Evolutionary conservation across 1,139 yeast species (phyloP).

Genomic region (Wickerhamomyces sp.): DNA sequence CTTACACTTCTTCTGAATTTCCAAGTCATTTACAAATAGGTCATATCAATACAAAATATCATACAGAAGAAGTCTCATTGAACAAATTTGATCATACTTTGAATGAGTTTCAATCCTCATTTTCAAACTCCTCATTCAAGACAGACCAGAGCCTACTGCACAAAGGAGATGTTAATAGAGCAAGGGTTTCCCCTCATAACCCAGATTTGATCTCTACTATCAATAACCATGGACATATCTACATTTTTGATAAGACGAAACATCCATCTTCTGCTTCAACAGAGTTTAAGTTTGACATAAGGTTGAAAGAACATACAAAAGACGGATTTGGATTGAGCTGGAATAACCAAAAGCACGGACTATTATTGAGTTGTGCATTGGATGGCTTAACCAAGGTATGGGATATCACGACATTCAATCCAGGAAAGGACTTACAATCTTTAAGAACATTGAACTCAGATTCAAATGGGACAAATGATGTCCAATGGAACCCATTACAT

Average conservation of each 20-base stretch:
- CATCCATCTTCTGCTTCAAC: constrained; percentile 22
- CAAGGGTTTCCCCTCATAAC: constrained; percentile 74
- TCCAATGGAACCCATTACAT: constrained; percentile 58
- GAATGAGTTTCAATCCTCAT: constrained; percentile 17
- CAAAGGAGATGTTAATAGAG: constrained; percentile 68
- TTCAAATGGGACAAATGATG: constrained; percentile 50
- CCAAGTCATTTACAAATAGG: constrained; percentile 60
- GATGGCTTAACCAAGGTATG: constrained; percentile 54
- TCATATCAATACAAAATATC: constrained; percentile 10
- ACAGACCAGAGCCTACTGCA: constrained; percentile 14
- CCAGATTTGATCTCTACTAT: constrained; percentile 70
- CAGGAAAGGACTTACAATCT: constrained; percentile 17
- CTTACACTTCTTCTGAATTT: constrained; percentile 71
- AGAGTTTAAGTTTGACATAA: constrained; percentile 19
- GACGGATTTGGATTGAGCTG: constrained; percentile 66
- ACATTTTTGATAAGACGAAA: constrained; percentile 56
- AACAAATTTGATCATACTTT: constrained; percentile 16
- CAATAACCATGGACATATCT: constrained; percentile 70
- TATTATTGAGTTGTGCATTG: constrained; percentile 55
- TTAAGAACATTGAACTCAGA: constrained; percentile 15
- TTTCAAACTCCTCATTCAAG: constrained; percentile 10
- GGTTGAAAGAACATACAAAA: constrained; percentile 41
- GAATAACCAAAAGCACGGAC: constrained; percentile 49
- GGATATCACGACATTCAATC: constrained; percentile 38
- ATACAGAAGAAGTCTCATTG: constrained; percentile 12